phyloP scores from a whole-genome alignment of 805 yeast species.

The Spathaspora passalidarum region DNA sequence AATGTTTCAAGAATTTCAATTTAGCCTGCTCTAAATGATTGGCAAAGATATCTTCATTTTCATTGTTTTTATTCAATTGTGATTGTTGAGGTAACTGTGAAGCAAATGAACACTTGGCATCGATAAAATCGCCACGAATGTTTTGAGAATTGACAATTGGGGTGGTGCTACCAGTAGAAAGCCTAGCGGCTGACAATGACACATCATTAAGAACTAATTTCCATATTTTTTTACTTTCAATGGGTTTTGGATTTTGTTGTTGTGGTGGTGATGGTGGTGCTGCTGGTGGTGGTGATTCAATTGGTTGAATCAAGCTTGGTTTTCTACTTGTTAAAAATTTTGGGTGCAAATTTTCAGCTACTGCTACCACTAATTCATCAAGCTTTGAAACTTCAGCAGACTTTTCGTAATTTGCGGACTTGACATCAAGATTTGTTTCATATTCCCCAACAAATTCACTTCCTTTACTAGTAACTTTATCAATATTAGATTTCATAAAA shows the following conservation, averaged over 20 bases:
- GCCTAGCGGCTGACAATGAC: constrained; percentile 34
- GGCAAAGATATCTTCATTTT: constrained; percentile 19
- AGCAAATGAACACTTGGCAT: constrained; percentile 14
- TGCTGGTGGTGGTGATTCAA: not conserved
- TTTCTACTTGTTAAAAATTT: not conserved
- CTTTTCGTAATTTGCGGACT: not conserved
- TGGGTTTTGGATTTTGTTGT: not conserved
- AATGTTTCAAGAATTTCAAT: constrained; percentile 6
- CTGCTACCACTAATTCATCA: not conserved
- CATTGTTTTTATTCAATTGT: constrained; percentile 4
- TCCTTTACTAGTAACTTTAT: constrained; percentile 5
- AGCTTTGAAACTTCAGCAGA: not conserved
- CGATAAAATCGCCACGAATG: constrained; percentile 27
- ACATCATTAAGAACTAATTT: constrained; percentile 29
- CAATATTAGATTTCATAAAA: constrained; percentile 5
- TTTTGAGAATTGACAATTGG: constrained; percentile 19
- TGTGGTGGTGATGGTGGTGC: not conserved
- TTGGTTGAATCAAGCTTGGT: not conserved
- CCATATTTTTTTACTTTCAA: constrained; percentile 20
- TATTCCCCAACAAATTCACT: constrained; percentile 1
- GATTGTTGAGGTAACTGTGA: not conserved
- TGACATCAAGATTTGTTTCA: not conserved
- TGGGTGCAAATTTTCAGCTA: not conserved
- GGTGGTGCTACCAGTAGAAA: constrained; percentile 30
- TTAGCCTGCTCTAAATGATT: constrained; percentile 17